These are phyloP conservation scores for Schizochytrium sp. DNA, from an alignment of 108 stramenopile species.

Conservation along the genomic window DNA sequence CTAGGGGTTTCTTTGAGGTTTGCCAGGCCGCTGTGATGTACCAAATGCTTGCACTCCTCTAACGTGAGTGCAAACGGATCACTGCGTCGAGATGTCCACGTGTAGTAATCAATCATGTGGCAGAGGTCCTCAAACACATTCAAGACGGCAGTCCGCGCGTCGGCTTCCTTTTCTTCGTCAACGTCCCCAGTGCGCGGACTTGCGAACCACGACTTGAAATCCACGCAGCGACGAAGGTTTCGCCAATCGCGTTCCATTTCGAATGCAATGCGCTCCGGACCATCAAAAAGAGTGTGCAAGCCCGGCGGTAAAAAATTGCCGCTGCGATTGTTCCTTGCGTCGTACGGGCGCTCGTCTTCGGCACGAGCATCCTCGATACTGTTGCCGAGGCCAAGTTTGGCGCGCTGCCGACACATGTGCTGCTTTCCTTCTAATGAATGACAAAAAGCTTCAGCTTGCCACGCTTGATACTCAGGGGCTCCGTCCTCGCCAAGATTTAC, in stretches of 20 bases:
- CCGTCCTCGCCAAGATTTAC: constrained; percentile 1
- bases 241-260: neutral
- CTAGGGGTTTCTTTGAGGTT: neutral
- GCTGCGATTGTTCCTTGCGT: neutral
- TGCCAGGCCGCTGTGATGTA: neutral
- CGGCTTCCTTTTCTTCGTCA: neutral
- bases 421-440: neutral
- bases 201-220: neutral
- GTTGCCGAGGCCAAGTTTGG: neutral
- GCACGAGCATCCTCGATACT: neutral
- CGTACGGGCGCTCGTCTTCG: neutral
- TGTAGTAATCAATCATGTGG: neutral
- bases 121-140: neutral
- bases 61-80: neutral
- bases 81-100: neutral
- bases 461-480: neutral
- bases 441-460: neutral
- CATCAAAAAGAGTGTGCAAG: neutral
- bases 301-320: neutral
- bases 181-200: neutral
- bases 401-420: neutral
- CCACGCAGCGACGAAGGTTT: neutral
- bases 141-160: neutral
- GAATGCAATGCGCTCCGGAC: neutral
- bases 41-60: neutral